A percentile compares a stretch with the other conserved stretches of the same genome.
Evolutionary conservation across 257 asterid genomes (phyloP).

Genomic region (Solanum chilense): DNA sequence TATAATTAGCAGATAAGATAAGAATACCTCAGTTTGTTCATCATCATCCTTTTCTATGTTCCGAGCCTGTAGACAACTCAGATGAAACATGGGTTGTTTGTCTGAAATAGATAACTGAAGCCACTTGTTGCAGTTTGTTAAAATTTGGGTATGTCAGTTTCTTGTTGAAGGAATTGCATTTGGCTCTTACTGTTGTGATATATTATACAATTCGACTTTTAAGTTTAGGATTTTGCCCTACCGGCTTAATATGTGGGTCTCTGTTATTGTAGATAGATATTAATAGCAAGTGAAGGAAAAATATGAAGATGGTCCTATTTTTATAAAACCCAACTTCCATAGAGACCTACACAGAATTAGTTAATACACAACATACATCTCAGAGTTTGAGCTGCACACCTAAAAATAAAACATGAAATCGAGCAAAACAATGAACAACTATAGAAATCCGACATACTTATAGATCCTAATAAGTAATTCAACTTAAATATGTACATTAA

Average conservation of each 20-base stretch:
- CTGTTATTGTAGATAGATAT: background rate
- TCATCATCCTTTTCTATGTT: background rate
- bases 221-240: background rate
- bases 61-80: background rate
- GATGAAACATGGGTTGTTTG: background rate
- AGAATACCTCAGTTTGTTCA: background rate
- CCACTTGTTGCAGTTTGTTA: background rate
- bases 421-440: background rate
- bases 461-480: background rate
- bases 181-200: background rate
- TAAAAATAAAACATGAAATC: background rate
- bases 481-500: constrained; percentile 15
- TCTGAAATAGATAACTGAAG: background rate
- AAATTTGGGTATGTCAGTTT: background rate
- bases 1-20: background rate
- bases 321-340: background rate
- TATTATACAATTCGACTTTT: background rate
- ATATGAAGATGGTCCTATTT: background rate
- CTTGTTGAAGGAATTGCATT: background rate
- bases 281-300: background rate
- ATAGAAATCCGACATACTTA: background rate
- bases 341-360: background rate
- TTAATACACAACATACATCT: background rate
- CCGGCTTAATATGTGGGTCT: background rate
- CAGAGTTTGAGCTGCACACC: background rate